Evolutionary conservation across 768 basidiomycete genomes (phyloP).

Genomic region (Tephrocybe sp.): DNA sequence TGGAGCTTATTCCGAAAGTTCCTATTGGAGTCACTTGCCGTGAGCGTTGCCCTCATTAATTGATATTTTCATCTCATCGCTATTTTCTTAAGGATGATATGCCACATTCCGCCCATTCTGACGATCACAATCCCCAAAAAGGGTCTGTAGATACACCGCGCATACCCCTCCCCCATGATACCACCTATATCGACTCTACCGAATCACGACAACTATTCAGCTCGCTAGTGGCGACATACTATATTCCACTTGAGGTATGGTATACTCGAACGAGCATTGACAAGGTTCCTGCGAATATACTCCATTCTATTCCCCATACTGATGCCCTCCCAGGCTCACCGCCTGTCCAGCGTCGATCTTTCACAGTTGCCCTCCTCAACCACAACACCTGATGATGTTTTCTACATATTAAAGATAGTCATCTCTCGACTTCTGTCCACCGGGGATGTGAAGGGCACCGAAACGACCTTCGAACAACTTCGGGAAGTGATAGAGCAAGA

Average conservation of each 20-base stretch:
- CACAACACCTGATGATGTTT: constrained; percentile 90
- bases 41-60: constrained; percentile 25
- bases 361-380: constrained; percentile 63
- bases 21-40: constrained; percentile 71
- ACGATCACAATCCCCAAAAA: constrained; percentile 2
- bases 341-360: constrained; percentile 73
- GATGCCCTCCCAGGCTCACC: constrained; percentile 69
- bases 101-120: constrained; percentile 6
- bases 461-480: constrained; percentile 60
- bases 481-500: constrained; percentile 80
- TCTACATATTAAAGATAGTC: constrained; percentile 91
- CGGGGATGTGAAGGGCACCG: constrained; percentile 61
- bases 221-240: constrained; percentile 68
- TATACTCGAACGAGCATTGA: constrained; percentile 85
- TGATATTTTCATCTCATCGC: not conserved
- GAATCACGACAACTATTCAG: constrained; percentile 62
- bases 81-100: constrained; percentile 19
- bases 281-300: constrained; percentile 54
- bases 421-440: constrained; percentile 77
- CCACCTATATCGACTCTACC: constrained; percentile 43
- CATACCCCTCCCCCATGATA: constrained; percentile 13
- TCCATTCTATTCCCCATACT: not conserved
- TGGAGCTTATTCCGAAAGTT: constrained; percentile 94
- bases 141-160: not conserved
- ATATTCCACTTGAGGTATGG: constrained; percentile 90